Percentiles rank a stretch among this genome's conserved stretches.
These are phyloP conservation scores for Hydnum rufescens DNA, from an alignment of 768 basidiomycete genomes.

Conservation along the genomic window DNA sequence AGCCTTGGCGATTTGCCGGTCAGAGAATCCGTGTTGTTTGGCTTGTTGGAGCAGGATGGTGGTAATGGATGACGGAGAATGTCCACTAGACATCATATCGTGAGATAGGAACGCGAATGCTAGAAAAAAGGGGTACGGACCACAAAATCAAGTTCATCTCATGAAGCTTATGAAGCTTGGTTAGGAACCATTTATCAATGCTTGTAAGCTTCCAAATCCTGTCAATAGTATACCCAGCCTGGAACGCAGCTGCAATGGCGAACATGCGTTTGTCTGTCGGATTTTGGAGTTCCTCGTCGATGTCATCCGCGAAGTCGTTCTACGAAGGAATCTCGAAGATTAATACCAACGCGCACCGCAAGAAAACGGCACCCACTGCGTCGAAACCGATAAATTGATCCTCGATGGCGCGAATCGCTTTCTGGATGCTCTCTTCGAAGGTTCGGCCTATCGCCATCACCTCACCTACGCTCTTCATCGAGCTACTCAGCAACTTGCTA, in stretches of 20 bases:
- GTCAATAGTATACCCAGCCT: constrained; percentile 82
- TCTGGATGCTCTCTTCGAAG: constrained; percentile 97
- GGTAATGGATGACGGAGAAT: constrained; percentile 44
- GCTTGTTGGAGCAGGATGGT: constrained; percentile 48
- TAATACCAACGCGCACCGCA: not conserved
- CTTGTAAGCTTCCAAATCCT: constrained; percentile 96
- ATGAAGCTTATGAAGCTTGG: constrained; percentile 64
- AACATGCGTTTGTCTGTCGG: constrained; percentile 97
- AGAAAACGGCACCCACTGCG: constrained; percentile 28
- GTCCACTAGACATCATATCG: constrained; percentile 25
- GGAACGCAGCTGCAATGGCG: constrained; percentile 85
- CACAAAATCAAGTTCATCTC: constrained; percentile 57
- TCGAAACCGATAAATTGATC: constrained; percentile 88
- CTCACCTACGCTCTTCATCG: constrained; percentile 98
- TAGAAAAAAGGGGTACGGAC: constrained; percentile 27
- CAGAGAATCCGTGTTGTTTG: constrained; percentile 93
- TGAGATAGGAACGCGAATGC: not conserved
- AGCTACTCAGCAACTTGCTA: constrained; percentile 72
- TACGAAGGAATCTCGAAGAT: constrained; percentile 20
- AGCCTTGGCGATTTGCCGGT: constrained; percentile 66
- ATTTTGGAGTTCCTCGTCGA: constrained; percentile 83
- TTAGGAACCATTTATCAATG: constrained; percentile 98
- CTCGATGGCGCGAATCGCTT: constrained; percentile 92
- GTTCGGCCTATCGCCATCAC: constrained; percentile 98
- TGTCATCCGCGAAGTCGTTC: constrained; percentile 75